Percentiles rank a stretch among this genome's conserved stretches.
Conservation (phyloP, 306 rosid genomes). For the Luffa aegyptiaca region DNA sequence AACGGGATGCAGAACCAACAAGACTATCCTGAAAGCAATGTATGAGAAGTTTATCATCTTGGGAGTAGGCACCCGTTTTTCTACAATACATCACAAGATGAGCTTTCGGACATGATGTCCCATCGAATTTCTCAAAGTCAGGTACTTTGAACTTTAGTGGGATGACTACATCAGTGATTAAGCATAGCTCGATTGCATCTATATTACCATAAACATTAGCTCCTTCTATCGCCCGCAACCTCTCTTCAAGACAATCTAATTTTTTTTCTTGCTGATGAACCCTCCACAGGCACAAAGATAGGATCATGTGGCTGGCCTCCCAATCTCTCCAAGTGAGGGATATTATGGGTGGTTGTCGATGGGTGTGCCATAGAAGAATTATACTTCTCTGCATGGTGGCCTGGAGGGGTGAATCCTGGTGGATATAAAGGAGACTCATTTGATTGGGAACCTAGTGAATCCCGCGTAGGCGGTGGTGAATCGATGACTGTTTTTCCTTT, state of each 20-base stretch:
- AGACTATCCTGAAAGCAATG: neutral
- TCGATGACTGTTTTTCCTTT: neutral
- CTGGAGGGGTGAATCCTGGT: neutral
- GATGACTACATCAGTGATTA: neutral
- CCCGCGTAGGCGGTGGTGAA: neutral
- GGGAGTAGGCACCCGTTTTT: neutral
- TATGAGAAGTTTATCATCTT: neutral
- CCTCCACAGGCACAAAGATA: too few relatives aligned
- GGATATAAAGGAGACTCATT: neutral
- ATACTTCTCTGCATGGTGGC: neutral
- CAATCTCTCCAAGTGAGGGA: neutral
- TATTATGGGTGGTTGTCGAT: neutral
- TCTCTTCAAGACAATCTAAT: neutral
- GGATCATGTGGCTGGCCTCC: too few relatives aligned
- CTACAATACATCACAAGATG: neutral
- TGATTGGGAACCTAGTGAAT: neutral
- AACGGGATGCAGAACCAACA: neutral
- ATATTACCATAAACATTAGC: neutral
- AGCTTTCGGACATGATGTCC: neutral
- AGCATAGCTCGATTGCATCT: neutral
- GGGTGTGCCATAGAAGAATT: neutral
- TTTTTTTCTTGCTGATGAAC: neutral
- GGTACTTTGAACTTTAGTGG: neutral
- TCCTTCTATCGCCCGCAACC: neutral
- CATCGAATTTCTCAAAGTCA: neutral